Percentiles rank a stretch among this genome's conserved stretches.
phyloP scores from a whole-genome alignment of 805 yeast species.

The Scheffersomyces lignosus region DNA sequence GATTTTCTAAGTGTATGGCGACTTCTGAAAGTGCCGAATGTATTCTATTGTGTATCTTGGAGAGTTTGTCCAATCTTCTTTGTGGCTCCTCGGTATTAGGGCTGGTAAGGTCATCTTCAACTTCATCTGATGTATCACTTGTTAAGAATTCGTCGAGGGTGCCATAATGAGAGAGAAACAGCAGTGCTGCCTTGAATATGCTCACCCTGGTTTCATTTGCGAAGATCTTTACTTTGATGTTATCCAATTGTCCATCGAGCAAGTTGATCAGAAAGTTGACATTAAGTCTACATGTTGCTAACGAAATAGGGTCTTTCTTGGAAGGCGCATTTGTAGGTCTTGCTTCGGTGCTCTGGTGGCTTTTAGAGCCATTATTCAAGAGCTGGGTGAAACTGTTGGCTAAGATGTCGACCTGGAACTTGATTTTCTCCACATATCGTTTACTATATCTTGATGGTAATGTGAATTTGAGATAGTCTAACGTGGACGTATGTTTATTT shows the following conservation, averaged over 20 bases:
- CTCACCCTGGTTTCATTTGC: conserved; percentile 15
- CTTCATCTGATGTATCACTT: not conserved
- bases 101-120: not conserved
- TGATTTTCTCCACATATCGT: conserved; percentile 14
- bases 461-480: conserved; percentile 22
- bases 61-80: conserved; percentile 7
- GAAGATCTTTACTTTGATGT: conserved; percentile 17
- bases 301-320: not conserved
- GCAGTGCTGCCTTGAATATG: not conserved
- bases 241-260: conserved; percentile 17
- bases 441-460: conserved; percentile 19
- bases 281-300: conserved; percentile 12
- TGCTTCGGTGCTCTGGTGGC: no score
- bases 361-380: not conserved
- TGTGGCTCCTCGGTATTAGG: not conserved
- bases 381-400: conserved; percentile 9
- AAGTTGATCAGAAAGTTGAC: conserved; percentile 14
- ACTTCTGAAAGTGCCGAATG: conserved; percentile 24
- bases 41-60: conserved; percentile 17
- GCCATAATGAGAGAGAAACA: no score
- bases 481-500: conserved; percentile 3
- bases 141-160: no score
- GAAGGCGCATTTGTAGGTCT: not conserved
- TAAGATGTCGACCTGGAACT: conserved; percentile 14
- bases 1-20: conserved; percentile 27